Evolutionary conservation across 306 rosid genomes (phyloP), one percentile per base, ranked within the genome.

Genomic region (Cicer chorassanicum): DNA sequence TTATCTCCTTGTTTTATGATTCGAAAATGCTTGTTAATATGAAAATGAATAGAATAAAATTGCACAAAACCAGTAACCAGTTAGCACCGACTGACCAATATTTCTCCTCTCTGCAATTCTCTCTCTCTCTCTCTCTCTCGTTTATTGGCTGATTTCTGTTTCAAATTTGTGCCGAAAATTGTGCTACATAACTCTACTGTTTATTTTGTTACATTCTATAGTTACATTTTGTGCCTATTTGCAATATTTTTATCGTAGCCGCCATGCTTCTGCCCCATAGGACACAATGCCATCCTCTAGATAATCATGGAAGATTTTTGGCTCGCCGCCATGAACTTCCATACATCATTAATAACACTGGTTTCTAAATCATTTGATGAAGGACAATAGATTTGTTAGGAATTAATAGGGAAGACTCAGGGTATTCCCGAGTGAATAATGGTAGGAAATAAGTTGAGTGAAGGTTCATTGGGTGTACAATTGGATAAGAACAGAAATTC

Each of bases 381-480:
- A 55, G 18, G 44, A 15, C 21, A 74, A 45, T 7, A 21, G 18
- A 72, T 57, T 51, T 6, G 44, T 5, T 42, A 72, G 68, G 44
- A 19, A 42, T 72, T n/a, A 72, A 43, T 57, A 57, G 50, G 63
- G 56, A 7, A 57, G 45, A 14, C 56, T 49, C 39, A 9, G 75
- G 49, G 64, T 15, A 34, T 50, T 69, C 43, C 41, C 10, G 13
- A 53, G 45, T 56, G 24, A 19, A 53, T 53, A 55, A 2, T 57
- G 29, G 64, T 51, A 51, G 65, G 46, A 44, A 72, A 57, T 56
- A 57, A 6, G 68, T n/a, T 3, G 54, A 57, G 19, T 42, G 24
- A 56, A 55, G 42, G 54, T 72, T 72, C 66, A 72, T 56, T 55
- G 57, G 15, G 46, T 49, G 60, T 69, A 40, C 65, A 72, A 39